Percentiles rank a stretch among this genome's conserved stretches.
Conservation (phyloP, 129 eudicot species). For the Arctium lappa region DNA sequence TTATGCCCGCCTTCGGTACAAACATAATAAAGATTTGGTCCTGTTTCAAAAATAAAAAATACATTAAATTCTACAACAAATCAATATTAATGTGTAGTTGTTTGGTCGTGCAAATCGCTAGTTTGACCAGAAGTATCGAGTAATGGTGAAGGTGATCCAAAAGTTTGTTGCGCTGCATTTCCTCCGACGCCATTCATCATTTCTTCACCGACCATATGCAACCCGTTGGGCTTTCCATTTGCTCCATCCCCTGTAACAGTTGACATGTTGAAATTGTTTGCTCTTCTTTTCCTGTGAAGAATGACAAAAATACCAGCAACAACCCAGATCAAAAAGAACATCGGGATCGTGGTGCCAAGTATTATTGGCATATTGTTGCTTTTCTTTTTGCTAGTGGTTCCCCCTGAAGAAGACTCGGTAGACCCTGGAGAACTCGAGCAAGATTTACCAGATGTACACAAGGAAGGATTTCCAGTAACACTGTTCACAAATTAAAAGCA, state of each 20-base stretch:
- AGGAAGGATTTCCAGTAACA: slow-evolving; percentile 50
- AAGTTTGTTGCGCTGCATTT: slow-evolving; percentile 16
- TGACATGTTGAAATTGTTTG: slow-evolving; percentile 11
- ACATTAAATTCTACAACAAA: not conserved
- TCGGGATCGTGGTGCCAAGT: slow-evolving; percentile 43
- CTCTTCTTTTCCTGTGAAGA: slow-evolving; percentile 27
- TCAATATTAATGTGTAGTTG: not conserved
- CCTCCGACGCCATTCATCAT: slow-evolving; percentile 5
- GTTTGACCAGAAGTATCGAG: slow-evolving; percentile 15
- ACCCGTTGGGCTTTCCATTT: slow-evolving; percentile 13
- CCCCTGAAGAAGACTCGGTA: slow-evolving; percentile 4
- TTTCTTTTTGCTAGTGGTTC: slow-evolving; percentile 21
- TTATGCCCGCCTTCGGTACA: not conserved
- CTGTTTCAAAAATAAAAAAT: not conserved
- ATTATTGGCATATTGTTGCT: slow-evolving; percentile 26
- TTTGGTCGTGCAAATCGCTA: slow-evolving; percentile 13
- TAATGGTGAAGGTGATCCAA: slow-evolving; percentile 30
- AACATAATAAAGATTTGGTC: not conserved
- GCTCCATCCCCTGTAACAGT: slow-evolving; percentile 17
- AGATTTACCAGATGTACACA: slow-evolving; percentile 47
- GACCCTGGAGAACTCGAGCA: slow-evolving; percentile 18
- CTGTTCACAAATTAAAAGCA: slow-evolving; percentile 17
- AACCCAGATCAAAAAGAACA: slow-evolving; percentile 37
- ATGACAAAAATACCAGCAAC: slow-evolving; percentile 19
- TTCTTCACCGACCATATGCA: slow-evolving; percentile 4